Conservation (phyloP, 2,329 filamentous ascomycete species). For the Aspergillus latus region DNA sequence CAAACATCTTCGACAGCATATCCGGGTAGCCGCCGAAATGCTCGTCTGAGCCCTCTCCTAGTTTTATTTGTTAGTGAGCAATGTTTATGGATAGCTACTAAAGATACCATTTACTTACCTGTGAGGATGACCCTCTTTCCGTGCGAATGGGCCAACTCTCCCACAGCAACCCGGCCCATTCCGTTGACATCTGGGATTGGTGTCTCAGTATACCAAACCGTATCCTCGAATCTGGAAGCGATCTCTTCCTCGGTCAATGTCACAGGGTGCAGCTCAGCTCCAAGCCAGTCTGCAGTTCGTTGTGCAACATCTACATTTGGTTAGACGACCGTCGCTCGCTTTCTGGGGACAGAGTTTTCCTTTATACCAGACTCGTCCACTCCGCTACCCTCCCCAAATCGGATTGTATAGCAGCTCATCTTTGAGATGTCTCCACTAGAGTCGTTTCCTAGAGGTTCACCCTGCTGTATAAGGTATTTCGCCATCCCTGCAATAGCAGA, state of each 20-base stretch:
- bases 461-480: slow-evolving; percentile 50
- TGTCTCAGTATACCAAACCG: slow-evolving; percentile 48
- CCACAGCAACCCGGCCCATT: slow-evolving; percentile 54
- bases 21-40: slow-evolving; percentile 55
- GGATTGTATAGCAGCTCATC: slow-evolving; percentile 53
- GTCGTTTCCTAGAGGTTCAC: slow-evolving; percentile 50
- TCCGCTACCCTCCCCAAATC: slow-evolving; percentile 51
- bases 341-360: not conserved
- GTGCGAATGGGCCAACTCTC: slow-evolving; percentile 44
- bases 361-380: slow-evolving; percentile 51
- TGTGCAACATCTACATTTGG: slow-evolving; percentile 40
- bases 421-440: slow-evolving; percentile 34
- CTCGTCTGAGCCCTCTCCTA: slow-evolving; percentile 55
- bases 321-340: not conserved
- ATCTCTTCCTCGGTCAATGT: slow-evolving; percentile 47
- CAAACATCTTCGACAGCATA: slow-evolving; percentile 50
- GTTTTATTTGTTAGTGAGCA: not conserved
- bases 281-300: slow-evolving; percentile 51
- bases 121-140: slow-evolving; percentile 58
- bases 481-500: slow-evolving; percentile 59
- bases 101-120: slow-evolving; percentile 23
- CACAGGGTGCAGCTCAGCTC: slow-evolving; percentile 47
- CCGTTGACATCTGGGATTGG: slow-evolving; percentile 54
- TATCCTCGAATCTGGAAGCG: slow-evolving; percentile 45
- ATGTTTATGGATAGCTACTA: not conserved